These are phyloP conservation scores for Cryphonectria carpinicola DNA, from an alignment of 2,329 filamentous ascomycete species.

Conservation along the genomic window DNA sequence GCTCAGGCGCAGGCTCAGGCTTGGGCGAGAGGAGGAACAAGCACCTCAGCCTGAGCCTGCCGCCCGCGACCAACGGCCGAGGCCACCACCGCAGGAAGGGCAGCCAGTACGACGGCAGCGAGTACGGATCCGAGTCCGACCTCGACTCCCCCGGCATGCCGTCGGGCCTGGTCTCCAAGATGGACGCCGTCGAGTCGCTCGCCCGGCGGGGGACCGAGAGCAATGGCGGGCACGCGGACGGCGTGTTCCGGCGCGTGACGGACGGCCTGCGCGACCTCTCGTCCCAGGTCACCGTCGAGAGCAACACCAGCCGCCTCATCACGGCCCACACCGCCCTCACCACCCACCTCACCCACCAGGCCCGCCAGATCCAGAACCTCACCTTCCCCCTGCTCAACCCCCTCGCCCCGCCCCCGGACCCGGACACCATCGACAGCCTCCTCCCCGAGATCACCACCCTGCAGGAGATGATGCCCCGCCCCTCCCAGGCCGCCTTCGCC, in stretches of 20 bases:
- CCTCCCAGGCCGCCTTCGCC: constrained; percentile 63
- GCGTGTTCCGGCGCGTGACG: constrained; percentile 69
- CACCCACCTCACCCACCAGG: constrained; percentile 75
- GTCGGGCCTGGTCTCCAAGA: constrained; percentile 67
- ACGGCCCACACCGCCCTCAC: constrained; percentile 76
- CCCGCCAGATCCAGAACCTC: constrained; percentile 74
- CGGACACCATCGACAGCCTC: constrained; percentile 69
- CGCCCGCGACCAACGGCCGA: constrained; percentile 44
- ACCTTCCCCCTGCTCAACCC: constrained; percentile 73
- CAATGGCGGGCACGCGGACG: constrained; percentile 66
- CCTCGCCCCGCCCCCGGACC: constrained; percentile 63
- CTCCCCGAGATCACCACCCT: constrained; percentile 69
- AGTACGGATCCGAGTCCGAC: constrained; percentile 75
- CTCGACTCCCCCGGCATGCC: constrained; percentile 71
- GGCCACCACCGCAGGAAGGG: constrained; percentile 52
- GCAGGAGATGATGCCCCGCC: constrained; percentile 68
- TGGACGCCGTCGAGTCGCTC: constrained; percentile 73
- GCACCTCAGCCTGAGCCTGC: constrained; percentile 49
- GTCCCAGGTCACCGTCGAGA: constrained; percentile 73
- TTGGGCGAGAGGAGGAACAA: constrained; percentile 35
- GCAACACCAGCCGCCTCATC: constrained; percentile 72
- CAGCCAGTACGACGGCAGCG: constrained; percentile 72
- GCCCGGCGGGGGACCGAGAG: constrained; percentile 68
- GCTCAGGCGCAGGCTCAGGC: constrained; percentile 33
- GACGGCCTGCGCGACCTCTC: constrained; percentile 73